A percentile compares a stretch with the other conserved stretches of the same genome.
These are phyloP conservation scores for Cyclotella cryptica DNA, from an alignment of 108 stramenopile species.

Conservation along the genomic window DNA sequence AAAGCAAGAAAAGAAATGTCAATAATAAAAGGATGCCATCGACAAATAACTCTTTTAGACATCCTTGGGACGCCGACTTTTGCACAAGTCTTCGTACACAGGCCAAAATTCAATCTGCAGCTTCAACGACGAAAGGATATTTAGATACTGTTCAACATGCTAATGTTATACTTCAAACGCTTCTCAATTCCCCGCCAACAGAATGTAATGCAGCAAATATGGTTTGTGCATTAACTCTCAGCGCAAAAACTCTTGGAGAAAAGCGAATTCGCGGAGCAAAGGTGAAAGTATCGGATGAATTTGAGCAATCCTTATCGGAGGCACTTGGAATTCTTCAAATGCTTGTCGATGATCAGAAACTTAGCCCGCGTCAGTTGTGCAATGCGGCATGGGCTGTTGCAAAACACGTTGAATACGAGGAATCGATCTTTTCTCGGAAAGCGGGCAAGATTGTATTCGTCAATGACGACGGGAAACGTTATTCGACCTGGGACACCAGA, in stretches of 20 bases:
- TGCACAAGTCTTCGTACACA: constrained; percentile 61
- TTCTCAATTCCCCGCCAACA: constrained; percentile 57
- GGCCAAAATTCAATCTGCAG: constrained; percentile 53
- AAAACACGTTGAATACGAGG: constrained; percentile 67
- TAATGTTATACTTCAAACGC: constrained; percentile 52
- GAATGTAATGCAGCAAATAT: constrained; percentile 81
- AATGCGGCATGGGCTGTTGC: constrained; percentile 84
- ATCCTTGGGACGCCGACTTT: constrained; percentile 70
- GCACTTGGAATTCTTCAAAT: constrained; percentile 54
- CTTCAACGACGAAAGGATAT: constrained; percentile 17
- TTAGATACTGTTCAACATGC: constrained; percentile 38
- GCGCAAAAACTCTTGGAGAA: constrained; percentile 61
- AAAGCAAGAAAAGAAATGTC: neutral
- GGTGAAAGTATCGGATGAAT: constrained; percentile 36
- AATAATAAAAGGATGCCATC: neutral
- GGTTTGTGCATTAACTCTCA: constrained; percentile 79
- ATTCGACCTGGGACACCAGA: constrained; percentile 43
- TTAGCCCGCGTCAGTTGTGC: constrained; percentile 75
- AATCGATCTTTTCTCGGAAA: constrained; percentile 22
- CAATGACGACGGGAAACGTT: constrained; percentile 14
- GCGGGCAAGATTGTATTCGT: constrained; percentile 28
- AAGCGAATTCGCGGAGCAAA: constrained; percentile 4
- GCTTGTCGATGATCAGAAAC: constrained; percentile 44
- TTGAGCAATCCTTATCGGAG: constrained; percentile 53
- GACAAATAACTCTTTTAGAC: neutral